Conservation (phyloP, 495 filamentous ascomycete genomes). For the Penicillium turbatum region DNA sequence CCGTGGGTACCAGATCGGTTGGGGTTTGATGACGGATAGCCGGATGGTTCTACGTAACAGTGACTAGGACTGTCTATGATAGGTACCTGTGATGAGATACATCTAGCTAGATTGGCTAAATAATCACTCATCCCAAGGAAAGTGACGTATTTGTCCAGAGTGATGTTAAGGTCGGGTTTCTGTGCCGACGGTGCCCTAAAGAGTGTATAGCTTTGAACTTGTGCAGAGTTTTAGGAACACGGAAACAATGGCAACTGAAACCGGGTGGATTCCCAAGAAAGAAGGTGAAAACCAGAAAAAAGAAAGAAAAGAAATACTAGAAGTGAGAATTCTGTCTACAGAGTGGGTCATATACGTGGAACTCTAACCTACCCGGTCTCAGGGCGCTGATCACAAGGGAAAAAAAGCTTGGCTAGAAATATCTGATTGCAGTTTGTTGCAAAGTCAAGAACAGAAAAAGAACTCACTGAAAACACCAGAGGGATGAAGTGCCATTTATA, state of each 20-base stretch:
- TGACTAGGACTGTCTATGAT: neutral
- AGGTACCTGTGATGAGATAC: neutral
- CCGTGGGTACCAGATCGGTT: constrained; percentile 15
- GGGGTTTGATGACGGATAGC: constrained; percentile 9
- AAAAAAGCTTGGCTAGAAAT: constrained; percentile 8
- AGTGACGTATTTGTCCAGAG: neutral
- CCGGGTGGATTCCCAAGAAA: constrained; percentile 1
- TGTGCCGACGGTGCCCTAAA: neutral
- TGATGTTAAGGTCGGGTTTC: neutral
- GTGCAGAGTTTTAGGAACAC: neutral
- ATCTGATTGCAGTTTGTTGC: neutral
- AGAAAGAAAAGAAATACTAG: neutral
- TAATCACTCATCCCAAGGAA: neutral
- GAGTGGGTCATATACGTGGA: constrained; percentile 19
- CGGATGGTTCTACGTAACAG: neutral
- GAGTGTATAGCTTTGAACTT: neutral
- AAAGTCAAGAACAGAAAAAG: neutral
- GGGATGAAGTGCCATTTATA: constrained; percentile 13
- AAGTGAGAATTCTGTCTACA: constrained; percentile 9
- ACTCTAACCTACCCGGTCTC: constrained; percentile 15
- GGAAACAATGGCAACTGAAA: constrained; percentile 9
- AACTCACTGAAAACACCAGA: neutral
- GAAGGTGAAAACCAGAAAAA: constrained; percentile 1
- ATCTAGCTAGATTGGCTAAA: neutral
- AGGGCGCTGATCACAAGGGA: constrained; percentile 16